phyloP scores from a whole-genome alignment of 2,329 filamentous ascomycete genomes.

The Cylindrodendrum hubeiense region DNA sequence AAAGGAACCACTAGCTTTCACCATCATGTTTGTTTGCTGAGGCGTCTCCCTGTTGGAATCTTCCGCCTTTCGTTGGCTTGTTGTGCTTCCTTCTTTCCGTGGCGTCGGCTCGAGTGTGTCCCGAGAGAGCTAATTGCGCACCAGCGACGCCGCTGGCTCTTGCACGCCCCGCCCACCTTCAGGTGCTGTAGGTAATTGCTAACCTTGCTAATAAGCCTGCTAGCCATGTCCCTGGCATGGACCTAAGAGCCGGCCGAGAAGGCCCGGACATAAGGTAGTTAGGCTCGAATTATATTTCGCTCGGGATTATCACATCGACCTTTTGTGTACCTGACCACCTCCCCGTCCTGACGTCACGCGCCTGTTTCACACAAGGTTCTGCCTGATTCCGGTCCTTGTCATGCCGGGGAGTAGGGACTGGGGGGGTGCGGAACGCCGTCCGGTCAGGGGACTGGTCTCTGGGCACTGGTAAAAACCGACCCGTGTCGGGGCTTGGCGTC shows the following conservation, averaged over 20 bases:
- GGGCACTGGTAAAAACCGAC: background rate
- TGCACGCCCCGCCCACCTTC: conserved; percentile 29
- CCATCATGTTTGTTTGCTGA: conserved; percentile 32
- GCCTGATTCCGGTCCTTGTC: conserved; percentile 5
- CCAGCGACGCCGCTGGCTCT: conserved; percentile 34
- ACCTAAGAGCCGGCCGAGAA: conserved; percentile 41
- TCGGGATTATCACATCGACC: conserved; percentile 13
- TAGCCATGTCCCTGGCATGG: conserved; percentile 29
- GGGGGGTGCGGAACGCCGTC: conserved; percentile 23
- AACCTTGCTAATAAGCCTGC: conserved; percentile 17
- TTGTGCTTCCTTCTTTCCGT: conserved; percentile 40
- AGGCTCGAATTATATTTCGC: conserved; percentile 29
- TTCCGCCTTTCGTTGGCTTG: conserved; percentile 18
- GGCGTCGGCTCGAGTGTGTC: conserved; percentile 41
- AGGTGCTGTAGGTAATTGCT: conserved; percentile 25
- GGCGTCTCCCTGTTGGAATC: conserved; percentile 15
- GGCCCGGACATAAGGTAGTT: conserved; percentile 29
- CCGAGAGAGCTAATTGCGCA: conserved; percentile 39
- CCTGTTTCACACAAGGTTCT: conserved; percentile 26
- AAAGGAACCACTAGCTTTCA: background rate
- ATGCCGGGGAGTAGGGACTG: conserved; percentile 5
- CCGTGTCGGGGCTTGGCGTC: conserved; percentile 19
- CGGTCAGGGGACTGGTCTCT: background rate
- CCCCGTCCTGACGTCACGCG: conserved; percentile 25
- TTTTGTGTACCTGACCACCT: background rate